Conservation (phyloP, 495 filamentous ascomycete species). For the Penicillium macrosclerotiorum region DNA sequence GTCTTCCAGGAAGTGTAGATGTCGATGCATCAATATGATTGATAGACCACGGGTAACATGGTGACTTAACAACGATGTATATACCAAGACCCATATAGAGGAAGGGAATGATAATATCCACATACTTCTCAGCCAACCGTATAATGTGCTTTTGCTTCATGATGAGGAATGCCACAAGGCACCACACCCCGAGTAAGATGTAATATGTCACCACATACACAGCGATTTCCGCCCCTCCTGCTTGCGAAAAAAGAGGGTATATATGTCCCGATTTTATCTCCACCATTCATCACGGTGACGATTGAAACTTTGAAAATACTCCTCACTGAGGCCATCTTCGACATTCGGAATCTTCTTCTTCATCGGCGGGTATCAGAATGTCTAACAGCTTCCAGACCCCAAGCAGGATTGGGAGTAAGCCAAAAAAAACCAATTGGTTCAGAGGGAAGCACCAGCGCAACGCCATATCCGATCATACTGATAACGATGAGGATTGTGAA, state of each 20-base stretch:
- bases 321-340: neutral
- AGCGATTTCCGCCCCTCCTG: constrained; percentile 1
- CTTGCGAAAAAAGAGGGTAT: constrained; percentile 9
- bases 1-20: neutral
- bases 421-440: constrained; percentile 7
- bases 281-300: constrained; percentile 4
- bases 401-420: constrained; percentile 1
- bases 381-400: constrained; percentile 1
- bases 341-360: neutral
- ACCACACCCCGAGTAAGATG: constrained; percentile 1
- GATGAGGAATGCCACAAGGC: neutral
- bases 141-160: constrained; percentile 6
- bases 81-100: constrained; percentile 5
- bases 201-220: constrained; percentile 7
- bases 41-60: constrained; percentile 4
- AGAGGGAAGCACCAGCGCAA: constrained; percentile 4
- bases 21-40: neutral
- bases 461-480: constrained; percentile 7
- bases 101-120: constrained; percentile 1
- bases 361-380: neutral
- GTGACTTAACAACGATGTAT: constrained; percentile 4
- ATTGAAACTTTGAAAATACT: constrained; percentile 1
- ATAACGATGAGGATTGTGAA: constrained; percentile 3
- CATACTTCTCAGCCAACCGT: constrained; percentile 4
- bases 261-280: constrained; percentile 8